Conservation (phyloP, 495 filamentous ascomycete species). For the Xeromyces bisporus region DNA sequence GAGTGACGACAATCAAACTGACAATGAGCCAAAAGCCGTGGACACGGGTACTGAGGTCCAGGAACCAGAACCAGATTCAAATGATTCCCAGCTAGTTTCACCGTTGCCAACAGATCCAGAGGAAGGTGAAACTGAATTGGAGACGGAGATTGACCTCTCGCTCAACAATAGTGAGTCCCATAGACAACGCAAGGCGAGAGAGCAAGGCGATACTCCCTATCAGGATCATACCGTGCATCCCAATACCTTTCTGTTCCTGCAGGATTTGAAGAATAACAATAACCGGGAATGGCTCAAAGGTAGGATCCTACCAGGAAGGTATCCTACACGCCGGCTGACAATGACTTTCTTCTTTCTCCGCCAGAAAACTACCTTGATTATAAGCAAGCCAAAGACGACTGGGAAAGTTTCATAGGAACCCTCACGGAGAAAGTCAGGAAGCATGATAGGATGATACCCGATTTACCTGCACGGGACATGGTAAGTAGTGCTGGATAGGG, state of each 20-base stretch:
- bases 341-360: background rate
- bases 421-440: slow-evolving; percentile 53
- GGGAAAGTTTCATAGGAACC: slow-evolving; percentile 53
- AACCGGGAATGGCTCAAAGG: slow-evolving; percentile 67
- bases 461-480: slow-evolving; percentile 67
- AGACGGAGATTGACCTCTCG: slow-evolving; percentile 45
- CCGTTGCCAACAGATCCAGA: slow-evolving; percentile 6
- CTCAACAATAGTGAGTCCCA: slow-evolving; percentile 27
- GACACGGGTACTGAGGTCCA: background rate
- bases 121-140: slow-evolving; percentile 39
- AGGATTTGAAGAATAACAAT: slow-evolving; percentile 62
- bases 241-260: slow-evolving; percentile 66
- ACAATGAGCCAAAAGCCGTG: background rate
- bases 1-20: background rate
- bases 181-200: slow-evolving; percentile 44
- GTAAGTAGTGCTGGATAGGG: slow-evolving; percentile 18
- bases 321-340: background rate
- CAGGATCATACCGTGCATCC: slow-evolving; percentile 53
- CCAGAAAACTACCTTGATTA: slow-evolving; percentile 61
- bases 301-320: slow-evolving; percentile 16
- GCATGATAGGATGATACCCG: slow-evolving; percentile 62
- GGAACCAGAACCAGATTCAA: too few species aligned
- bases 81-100: too few species aligned
- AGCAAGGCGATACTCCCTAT: slow-evolving; percentile 49
- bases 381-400: slow-evolving; percentile 59